Percentiles rank a stretch among this genome's conserved stretches.
Evolutionary conservation across 1,284 basidiomycete species (phyloP).

Genomic region (Austroboletus olivaceoglutinosus): DNA sequence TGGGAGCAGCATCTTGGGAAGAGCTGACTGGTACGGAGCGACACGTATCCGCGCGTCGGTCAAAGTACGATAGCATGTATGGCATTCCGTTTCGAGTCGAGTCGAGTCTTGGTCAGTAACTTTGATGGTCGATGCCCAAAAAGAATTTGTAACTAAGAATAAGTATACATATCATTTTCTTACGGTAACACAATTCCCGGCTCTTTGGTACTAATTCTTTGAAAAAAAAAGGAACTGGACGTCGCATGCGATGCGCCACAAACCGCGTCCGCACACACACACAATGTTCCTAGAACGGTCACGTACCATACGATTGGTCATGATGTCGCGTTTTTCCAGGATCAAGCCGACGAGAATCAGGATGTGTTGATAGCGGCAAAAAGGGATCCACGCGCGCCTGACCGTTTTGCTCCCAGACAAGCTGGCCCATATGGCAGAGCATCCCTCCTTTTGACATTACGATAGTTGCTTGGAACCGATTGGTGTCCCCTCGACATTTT

Average conservation of each 20-base stretch:
- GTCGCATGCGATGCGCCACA: not conserved
- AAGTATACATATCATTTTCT: not conserved
- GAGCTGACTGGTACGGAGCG: not conserved
- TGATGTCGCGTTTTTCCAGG: not conserved
- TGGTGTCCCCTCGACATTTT: too few species aligned
- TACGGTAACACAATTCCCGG: too few species aligned
- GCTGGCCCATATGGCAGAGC: too few species aligned
- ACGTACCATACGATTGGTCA: not conserved
- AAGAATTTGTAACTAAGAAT: conserved; percentile 1
- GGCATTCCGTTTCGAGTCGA: not conserved
- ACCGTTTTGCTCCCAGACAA: too few species aligned
- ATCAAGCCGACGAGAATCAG: too few species aligned
- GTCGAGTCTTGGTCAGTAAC: not conserved
- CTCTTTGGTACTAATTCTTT: too few species aligned
- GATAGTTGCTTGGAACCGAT: too few species aligned
- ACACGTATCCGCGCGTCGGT: not conserved
- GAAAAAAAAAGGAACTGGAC: not conserved
- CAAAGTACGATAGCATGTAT: not conserved
- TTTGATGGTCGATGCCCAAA: not conserved
- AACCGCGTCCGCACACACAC: not conserved
- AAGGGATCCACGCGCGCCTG: too few species aligned
- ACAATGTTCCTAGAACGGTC: too few species aligned
- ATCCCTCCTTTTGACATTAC: too few species aligned
- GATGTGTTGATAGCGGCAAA: too few species aligned
- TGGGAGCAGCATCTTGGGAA: not conserved